Percentiles rank a stretch among this genome's conserved stretches.
These are phyloP conservation scores for Geoglossum glabrum DNA, from an alignment of 495 filamentous ascomycete genomes.

Conservation along the genomic window DNA sequence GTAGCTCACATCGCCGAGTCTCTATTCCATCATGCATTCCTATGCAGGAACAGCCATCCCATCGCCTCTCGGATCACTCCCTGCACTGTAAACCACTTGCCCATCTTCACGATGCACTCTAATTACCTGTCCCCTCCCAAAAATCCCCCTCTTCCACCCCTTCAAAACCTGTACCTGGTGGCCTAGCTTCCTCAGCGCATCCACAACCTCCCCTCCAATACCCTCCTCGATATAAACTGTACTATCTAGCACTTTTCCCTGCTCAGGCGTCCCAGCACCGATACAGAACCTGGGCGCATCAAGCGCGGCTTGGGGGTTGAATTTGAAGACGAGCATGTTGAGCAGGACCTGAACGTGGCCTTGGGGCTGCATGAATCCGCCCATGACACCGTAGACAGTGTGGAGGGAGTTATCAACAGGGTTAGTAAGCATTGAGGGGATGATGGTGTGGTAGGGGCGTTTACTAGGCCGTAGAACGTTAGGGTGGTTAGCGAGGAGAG, in stretches of 20 bases:
- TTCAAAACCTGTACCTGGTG: conserved; percentile 50
- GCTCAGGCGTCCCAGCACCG: conserved; percentile 42
- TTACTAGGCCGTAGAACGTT: conserved; percentile 68
- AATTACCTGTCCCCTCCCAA: conserved; percentile 85
- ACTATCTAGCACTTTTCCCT: conserved; percentile 28
- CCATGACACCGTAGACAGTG: conserved; percentile 87
- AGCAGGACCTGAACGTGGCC: conserved; percentile 90
- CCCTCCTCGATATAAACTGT: conserved; percentile 74
- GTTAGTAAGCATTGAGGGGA: conserved; percentile 77
- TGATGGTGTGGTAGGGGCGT: conserved; percentile 93
- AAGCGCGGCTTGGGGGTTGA: conserved; percentile 71
- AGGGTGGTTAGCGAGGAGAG: conserved; percentile 42
- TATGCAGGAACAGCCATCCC: conserved; percentile 53
- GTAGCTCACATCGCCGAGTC: background rate
- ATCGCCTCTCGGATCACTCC: conserved; percentile 79
- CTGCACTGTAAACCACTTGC: conserved; percentile 53
- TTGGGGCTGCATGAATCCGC: conserved; percentile 97
- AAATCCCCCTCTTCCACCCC: conserved; percentile 48
- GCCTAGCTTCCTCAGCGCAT: conserved; percentile 46
- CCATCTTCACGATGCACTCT: conserved; percentile 52
- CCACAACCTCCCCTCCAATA: conserved; percentile 41
- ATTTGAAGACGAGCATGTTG: conserved; percentile 71
- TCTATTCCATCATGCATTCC: background rate
- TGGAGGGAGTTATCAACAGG: conserved; percentile 49
- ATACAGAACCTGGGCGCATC: conserved; percentile 81